A percentile compares a stretch with the other conserved stretches of the same genome.
Evolutionary conservation across 352 stramenopile species (phyloP).

Genomic region (Phytopythium chamaehyphon): DNA sequence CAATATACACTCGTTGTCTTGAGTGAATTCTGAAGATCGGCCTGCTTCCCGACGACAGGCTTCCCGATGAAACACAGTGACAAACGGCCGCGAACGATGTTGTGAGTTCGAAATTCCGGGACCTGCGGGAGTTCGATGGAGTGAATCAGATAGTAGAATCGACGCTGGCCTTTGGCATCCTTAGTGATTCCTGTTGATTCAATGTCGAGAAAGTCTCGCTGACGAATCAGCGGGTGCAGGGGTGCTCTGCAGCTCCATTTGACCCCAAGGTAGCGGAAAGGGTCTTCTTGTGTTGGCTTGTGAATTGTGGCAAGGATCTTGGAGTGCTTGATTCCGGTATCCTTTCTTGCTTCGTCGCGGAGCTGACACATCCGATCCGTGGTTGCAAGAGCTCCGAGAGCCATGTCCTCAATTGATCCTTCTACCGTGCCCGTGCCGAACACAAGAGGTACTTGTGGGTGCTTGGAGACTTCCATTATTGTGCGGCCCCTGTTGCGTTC

Average conservation of each 20-base stretch:
- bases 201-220: conserved; percentile 43
- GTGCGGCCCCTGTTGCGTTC: conserved; percentile 15
- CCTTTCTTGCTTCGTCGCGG: conserved; percentile 16
- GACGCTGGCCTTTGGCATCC: conserved; percentile 24
- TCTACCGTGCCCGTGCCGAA: conserved; percentile 22
- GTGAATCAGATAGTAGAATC: conserved; percentile 35
- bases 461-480: conserved; percentile 18
- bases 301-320: conserved; percentile 23
- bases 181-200: conserved; percentile 42
- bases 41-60: conserved; percentile 20
- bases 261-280: conserved; percentile 41
- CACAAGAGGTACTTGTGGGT: conserved; percentile 17
- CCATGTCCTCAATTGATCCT: conserved; percentile 28
- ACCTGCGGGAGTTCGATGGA: conserved; percentile 29
- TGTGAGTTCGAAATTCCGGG: conserved; percentile 17
- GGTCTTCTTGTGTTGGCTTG: conserved; percentile 19
- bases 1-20: conserved; percentile 21
- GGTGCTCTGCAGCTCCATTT: conserved; percentile 31
- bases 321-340: conserved; percentile 22
- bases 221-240: conserved; percentile 25
- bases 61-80: conserved; percentile 32
- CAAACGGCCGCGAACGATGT: conserved; percentile 17
- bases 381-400: conserved; percentile 26
- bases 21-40: conserved; percentile 5
- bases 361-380: conserved; percentile 23